phyloP scores from a whole-genome alignment of 768 basidiomycete genomes.

The Leccinum disarticulatum region DNA sequence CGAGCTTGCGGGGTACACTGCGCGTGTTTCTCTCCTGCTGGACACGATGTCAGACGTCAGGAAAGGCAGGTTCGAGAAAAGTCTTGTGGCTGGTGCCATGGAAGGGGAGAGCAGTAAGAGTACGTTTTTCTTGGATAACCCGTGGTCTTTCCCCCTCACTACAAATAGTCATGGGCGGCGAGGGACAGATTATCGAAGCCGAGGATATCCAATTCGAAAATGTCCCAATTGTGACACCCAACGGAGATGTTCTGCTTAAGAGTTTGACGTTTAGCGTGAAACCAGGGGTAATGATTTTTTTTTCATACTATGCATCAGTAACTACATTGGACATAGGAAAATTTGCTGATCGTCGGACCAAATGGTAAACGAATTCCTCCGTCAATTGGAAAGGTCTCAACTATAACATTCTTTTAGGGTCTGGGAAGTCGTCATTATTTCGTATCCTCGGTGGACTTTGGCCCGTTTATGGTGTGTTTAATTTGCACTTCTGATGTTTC shows the following conservation, averaged over 20 bases:
- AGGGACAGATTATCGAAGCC: slow-evolving; percentile 77
- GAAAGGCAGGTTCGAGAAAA: slow-evolving; percentile 85
- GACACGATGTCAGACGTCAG: slow-evolving; percentile 90
- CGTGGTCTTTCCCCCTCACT: slow-evolving; percentile 1
- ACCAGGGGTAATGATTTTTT: slow-evolving; percentile 57
- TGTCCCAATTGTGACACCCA: slow-evolving; percentile 95
- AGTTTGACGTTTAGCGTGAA: slow-evolving; percentile 87
- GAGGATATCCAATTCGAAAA: slow-evolving; percentile 91
- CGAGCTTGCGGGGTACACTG: slow-evolving; percentile 94
- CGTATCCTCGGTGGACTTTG: slow-evolving; percentile 96
- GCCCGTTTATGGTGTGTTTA: slow-evolving; percentile 59
- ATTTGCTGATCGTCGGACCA: slow-evolving; percentile 89
- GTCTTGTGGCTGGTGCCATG: slow-evolving; percentile 71
- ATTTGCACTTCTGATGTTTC: background rate
- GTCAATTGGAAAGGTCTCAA: background rate
- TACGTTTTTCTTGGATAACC: slow-evolving; percentile 36
- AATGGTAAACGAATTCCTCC: slow-evolving; percentile 58
- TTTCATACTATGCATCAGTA: background rate
- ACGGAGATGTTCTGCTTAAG: slow-evolving; percentile 87
- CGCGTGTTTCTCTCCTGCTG: slow-evolving; percentile 83
- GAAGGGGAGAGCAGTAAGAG: slow-evolving; percentile 75
- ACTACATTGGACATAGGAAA: slow-evolving; percentile 55
- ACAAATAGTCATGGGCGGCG: slow-evolving; percentile 68
- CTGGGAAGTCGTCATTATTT: slow-evolving; percentile 90
- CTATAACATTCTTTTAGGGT: slow-evolving; percentile 44